Evolutionary conservation across 164 flowering plant species (phyloP).

Genomic region (Litsea cubeba): DNA sequence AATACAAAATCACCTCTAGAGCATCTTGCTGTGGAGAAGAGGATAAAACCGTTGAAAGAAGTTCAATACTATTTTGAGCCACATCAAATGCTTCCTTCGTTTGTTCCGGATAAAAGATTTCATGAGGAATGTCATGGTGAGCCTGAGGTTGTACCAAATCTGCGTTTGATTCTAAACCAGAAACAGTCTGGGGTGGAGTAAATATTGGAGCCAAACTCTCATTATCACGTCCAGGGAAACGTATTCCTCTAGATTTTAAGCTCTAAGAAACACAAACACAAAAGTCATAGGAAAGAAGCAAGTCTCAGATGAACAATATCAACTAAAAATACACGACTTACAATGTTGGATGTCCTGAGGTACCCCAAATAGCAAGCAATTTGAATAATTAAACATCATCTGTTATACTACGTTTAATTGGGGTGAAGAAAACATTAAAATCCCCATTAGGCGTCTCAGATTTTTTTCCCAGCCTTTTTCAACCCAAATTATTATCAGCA

Average conservation of each 20-base stretch:
- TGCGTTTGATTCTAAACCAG: constrained; percentile 39
- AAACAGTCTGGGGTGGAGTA: constrained; percentile 74
- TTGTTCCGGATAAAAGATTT: constrained; percentile 65
- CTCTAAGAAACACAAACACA: constrained; percentile 37
- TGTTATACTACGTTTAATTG: too few relatives aligned
- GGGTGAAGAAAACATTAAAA: not conserved
- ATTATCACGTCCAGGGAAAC: constrained; percentile 90
- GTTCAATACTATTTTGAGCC: constrained; percentile 89
- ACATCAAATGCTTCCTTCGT: constrained; percentile 95
- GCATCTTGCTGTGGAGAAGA: constrained; percentile 94
- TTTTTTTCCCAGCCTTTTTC: not conserved
- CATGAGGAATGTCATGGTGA: constrained; percentile 41
- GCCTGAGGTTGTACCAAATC: constrained; percentile 32
- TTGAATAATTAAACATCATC: not conserved
- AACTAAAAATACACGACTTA: not conserved
- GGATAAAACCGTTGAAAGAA: constrained; percentile 82
- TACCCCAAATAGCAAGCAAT: not conserved
- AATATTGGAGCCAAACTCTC: constrained; percentile 95
- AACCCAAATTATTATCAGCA: not conserved
- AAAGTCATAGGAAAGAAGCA: not conserved
- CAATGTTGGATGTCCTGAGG: not conserved
- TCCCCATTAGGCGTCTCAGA: not conserved
- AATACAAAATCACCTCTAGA: constrained; percentile 50
- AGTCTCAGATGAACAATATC: not conserved
- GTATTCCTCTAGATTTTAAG: constrained; percentile 77